Conservation (phyloP, 352 stramenopile species). For the Peronospora destructor region DNA sequence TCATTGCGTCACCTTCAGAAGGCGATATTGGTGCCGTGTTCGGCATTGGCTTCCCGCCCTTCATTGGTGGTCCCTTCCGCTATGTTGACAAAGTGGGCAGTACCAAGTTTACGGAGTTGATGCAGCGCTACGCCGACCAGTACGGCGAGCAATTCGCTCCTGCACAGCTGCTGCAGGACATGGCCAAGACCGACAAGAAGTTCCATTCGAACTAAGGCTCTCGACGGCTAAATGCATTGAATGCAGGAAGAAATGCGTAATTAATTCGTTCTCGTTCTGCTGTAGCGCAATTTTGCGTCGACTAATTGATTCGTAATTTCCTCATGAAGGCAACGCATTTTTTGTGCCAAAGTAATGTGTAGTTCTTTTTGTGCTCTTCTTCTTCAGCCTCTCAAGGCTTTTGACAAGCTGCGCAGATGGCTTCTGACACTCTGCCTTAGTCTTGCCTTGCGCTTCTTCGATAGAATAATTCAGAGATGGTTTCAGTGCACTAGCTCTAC, state of each 20-base stretch:
- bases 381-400: conserved; percentile 62
- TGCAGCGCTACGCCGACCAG: conserved; percentile 92
- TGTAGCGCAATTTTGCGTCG: neutral
- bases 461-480: conserved; percentile 74
- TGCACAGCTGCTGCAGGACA: conserved; percentile 93
- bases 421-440: conserved; percentile 42
- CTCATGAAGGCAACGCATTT: conserved; percentile 44
- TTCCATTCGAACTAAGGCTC: conserved; percentile 86
- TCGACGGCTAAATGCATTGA: neutral
- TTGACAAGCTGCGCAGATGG: conserved; percentile 51
- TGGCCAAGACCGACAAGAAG: conserved; percentile 95
- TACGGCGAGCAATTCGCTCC: conserved; percentile 95
- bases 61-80: conserved; percentile 95
- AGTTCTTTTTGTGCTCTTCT: conserved; percentile 64
- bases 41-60: conserved; percentile 96
- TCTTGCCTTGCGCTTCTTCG: conserved; percentile 73
- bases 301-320: conserved; percentile 16
- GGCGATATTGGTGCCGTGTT: conserved; percentile 99
- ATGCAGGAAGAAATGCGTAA: conserved; percentile 21
- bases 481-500: too few species aligned
- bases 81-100: conserved; percentile 93
- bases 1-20: conserved; percentile 94
- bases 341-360: conserved; percentile 57
- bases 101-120: conserved; percentile 92
- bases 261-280: conserved; percentile 1